phyloP scores from a whole-genome alignment of 306 rosid genomes.

The Dryas octopetala region DNA sequence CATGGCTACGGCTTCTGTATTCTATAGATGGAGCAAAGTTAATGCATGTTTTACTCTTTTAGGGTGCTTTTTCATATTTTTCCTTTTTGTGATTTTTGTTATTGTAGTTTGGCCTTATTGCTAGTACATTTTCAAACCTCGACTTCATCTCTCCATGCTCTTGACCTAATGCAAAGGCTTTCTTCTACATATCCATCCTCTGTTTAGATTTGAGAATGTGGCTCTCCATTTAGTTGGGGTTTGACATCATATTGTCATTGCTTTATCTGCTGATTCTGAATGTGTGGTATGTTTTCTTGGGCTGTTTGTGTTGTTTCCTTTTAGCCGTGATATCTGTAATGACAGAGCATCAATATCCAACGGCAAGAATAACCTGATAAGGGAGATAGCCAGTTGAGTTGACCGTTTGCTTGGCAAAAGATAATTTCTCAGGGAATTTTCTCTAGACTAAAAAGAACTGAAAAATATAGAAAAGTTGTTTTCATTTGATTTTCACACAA shows the following conservation, averaged over 20 bases:
- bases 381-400: no score
- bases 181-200: background rate
- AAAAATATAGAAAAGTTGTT: background rate
- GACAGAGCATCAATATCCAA: background rate
- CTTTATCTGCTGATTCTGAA: constrained; percentile 4
- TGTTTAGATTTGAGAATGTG: background rate
- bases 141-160: constrained; percentile 4
- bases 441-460: background rate
- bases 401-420: background rate
- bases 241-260: background rate
- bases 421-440: background rate
- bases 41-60: constrained; percentile 25
- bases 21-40: constrained; percentile 30
- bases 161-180: constrained; percentile 15
- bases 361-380: no score
- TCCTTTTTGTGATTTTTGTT: constrained; percentile 12
- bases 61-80: constrained; percentile 22
- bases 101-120: constrained; percentile 1
- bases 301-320: background rate
- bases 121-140: constrained; percentile 4
- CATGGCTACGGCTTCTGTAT: constrained; percentile 23
- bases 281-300: background rate
- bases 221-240: background rate
- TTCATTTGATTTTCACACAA: background rate
- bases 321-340: background rate